A percentile compares a stretch with the other conserved stretches of the same genome.
Evolutionary conservation across 2,329 filamentous ascomycete genomes (phyloP).

Genomic region (Nemania sp.): DNA sequence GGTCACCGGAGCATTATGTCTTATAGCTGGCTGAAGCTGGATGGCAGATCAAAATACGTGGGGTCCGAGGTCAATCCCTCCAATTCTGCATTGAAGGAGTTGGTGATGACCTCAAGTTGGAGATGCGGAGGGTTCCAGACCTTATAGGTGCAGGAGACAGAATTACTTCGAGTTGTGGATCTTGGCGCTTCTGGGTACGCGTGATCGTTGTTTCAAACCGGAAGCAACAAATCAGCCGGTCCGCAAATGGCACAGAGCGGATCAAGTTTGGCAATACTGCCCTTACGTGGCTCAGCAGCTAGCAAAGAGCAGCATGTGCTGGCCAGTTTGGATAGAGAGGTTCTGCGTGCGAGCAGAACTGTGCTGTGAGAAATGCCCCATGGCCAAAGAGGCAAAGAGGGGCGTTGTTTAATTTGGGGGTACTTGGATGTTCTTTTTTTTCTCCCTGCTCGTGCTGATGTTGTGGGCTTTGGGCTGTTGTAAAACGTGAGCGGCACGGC

Average conservation of each 20-base stretch:
- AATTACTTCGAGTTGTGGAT: slow-evolving; percentile 24
- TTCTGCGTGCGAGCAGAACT: not conserved
- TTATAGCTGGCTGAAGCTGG: not conserved
- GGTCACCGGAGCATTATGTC: not conserved
- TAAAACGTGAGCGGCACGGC: not conserved
- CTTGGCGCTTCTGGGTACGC: slow-evolving; percentile 3
- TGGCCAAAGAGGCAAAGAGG: slow-evolving; percentile 3
- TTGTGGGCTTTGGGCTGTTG: slow-evolving; percentile 10
- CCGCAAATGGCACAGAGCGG: not conserved
- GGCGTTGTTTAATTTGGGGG: not conserved
- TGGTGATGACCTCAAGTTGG: slow-evolving; percentile 28
- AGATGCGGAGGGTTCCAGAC: slow-evolving; percentile 8
- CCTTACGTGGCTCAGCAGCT: slow-evolving; percentile 5
- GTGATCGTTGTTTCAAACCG: not conserved
- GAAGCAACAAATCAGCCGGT: not conserved
- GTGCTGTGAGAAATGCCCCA: too few relatives aligned
- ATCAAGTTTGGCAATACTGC: slow-evolving; percentile 15
- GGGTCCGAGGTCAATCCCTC: slow-evolving; percentile 1
- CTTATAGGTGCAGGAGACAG: not conserved
- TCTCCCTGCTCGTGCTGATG: not conserved
- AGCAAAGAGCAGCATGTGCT: slow-evolving; percentile 7
- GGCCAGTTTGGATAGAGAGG: not conserved
- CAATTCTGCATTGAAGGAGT: slow-evolving; percentile 7
- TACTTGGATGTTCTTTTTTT: not conserved
- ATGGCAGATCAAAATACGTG: not conserved